Evolutionary conservation across 1,284 basidiomycete species (phyloP).

Genomic region (Schizophyllum amplum): DNA sequence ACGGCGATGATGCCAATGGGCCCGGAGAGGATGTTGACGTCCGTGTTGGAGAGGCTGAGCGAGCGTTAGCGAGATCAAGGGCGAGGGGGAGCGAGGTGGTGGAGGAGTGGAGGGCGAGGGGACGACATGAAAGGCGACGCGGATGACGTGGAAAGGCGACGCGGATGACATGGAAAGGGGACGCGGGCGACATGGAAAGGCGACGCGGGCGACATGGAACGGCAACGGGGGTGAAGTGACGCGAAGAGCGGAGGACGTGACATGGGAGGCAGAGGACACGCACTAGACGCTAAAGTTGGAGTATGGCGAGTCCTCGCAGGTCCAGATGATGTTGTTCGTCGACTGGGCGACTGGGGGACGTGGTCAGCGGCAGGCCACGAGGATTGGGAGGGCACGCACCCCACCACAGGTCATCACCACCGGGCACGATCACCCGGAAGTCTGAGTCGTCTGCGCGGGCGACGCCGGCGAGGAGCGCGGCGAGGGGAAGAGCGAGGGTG

Average conservation of each 20-base stretch:
- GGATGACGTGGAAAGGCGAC: neutral
- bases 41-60: neutral
- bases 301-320: neutral
- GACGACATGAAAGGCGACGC: neutral
- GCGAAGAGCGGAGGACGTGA: too few relatives aligned
- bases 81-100: neutral
- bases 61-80: neutral
- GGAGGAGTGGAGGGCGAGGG: neutral
- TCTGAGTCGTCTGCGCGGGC: neutral
- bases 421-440: neutral
- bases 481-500: neutral
- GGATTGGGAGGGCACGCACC: neutral
- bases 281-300: neutral
- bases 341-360: neutral
- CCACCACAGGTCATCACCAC: slow-evolving; percentile 1
- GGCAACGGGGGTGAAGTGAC: neutral
- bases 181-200: neutral
- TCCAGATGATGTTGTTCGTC: neutral
- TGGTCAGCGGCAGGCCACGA: neutral
- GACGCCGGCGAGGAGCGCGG: neutral
- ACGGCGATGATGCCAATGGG: neutral
- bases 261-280: neutral
- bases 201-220: neutral
- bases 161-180: neutral
- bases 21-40: neutral